These are phyloP conservation scores for Nannizziopsis barbatae DNA, from an alignment of 2,329 filamentous ascomycete species.

Conservation along the genomic window DNA sequence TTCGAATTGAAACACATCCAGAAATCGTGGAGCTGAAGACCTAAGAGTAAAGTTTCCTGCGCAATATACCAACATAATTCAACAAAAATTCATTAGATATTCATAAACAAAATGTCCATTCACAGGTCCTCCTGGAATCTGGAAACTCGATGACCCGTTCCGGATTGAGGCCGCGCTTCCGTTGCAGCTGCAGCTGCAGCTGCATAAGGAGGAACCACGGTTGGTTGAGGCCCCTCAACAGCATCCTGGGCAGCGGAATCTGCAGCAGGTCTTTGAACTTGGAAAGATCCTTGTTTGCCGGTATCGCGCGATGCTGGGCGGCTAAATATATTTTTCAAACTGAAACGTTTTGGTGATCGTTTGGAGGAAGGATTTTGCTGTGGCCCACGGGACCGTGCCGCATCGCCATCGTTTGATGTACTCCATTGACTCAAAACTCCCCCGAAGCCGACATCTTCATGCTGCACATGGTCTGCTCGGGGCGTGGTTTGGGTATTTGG, in stretches of 20 bases:
- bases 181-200: neutral
- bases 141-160: neutral
- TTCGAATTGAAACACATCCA: too few species aligned
- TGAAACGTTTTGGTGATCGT: constrained; percentile 5
- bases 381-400: neutral
- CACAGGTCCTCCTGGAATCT: constrained; percentile 8
- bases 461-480: neutral
- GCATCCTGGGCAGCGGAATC: constrained; percentile 1
- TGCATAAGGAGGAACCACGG: neutral
- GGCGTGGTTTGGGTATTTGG: neutral
- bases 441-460: neutral
- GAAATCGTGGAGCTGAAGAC: too few species aligned
- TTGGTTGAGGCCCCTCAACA: neutral
- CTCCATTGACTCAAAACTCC: constrained; percentile 8
- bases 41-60: too few species aligned
- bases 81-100: too few species aligned
- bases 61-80: too few species aligned
- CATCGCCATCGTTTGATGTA: constrained; percentile 6
- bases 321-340: constrained; percentile 5
- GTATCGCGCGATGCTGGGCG: constrained; percentile 2
- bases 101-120: neutral
- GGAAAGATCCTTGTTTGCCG: constrained; percentile 11
- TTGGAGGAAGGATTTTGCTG: neutral
- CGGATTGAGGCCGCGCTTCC: neutral
- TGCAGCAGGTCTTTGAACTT: constrained; percentile 5